A percentile compares a stretch with the other conserved stretches of the same genome.
phyloP scores from a whole-genome alignment of 2,329 filamentous ascomycete species.

The Trichoderma sp. region DNA sequence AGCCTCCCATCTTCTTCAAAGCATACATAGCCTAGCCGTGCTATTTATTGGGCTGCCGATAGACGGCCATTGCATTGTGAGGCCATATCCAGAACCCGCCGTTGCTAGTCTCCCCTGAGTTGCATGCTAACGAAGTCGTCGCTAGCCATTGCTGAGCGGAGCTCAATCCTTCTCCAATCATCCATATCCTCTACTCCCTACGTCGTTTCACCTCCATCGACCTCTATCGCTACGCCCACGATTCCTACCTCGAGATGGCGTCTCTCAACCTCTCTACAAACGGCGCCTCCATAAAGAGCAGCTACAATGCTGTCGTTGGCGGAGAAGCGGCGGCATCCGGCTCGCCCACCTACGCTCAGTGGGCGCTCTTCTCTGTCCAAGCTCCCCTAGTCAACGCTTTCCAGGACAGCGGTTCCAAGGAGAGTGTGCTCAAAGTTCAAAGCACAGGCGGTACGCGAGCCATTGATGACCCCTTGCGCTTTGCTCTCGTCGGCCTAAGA shows the following conservation, averaged over 20 bases:
- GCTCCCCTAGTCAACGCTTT: conserved; percentile 91
- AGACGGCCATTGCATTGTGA: neutral
- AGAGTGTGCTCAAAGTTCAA: conserved; percentile 94
- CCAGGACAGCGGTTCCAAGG: conserved; percentile 79
- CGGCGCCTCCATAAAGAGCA: conserved; percentile 80
- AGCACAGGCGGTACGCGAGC: conserved; percentile 69
- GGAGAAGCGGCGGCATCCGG: conserved; percentile 49
- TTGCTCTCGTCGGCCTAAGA: neutral
- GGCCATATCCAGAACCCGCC: neutral
- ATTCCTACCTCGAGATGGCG: conserved; percentile 56
- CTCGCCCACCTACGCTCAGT: conserved; percentile 84
- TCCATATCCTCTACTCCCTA: neutral
- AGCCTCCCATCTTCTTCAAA: neutral
- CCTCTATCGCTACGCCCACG: conserved; percentile 23
- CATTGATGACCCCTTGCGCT: neutral
- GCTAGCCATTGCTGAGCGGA: conserved; percentile 25
- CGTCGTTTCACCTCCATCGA: conserved; percentile 7
- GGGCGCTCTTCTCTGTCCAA: conserved; percentile 92
- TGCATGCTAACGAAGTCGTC: neutral
- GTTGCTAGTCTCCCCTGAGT: conserved; percentile 5
- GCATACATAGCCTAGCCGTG: neutral
- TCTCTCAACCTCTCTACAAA: conserved; percentile 78
- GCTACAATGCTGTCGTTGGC: conserved; percentile 62
- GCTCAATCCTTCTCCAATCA: conserved; percentile 29
- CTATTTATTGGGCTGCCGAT: conserved; percentile 14